Base-by-base conservation (phyloP, 768 basidiomycete species). In the Leccinum imitatum region DNA sequence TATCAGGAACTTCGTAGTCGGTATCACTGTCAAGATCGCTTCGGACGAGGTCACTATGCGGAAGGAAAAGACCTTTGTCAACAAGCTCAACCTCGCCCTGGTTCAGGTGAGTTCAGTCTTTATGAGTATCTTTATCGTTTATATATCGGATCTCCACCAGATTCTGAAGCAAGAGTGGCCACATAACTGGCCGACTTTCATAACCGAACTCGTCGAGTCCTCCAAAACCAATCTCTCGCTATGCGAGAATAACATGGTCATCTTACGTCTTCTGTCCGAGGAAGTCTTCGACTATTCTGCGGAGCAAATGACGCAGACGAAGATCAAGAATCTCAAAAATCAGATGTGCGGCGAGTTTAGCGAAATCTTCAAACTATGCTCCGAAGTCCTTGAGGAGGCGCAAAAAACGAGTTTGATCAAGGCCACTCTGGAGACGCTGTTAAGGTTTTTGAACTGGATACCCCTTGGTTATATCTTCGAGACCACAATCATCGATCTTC, bases 181-280 rank as follows among this genome's bases (percentile, higher is more conserved):
- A 25, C 93, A 97, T 73, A 95, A 97, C 70, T 99, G 97, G 97
- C 95, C 96, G 33, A 91, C 84, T 21, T 98, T 98, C 80, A 97
- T 98, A 68, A 87, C 91, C 11, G 95, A 98, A 75, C 91, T 98
- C 50, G 95, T 98, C 60, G 90, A 95, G 66, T 97, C 96, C 8
- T 98, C 96, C 48, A 96, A 96, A 76, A 93, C 93, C 47, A 98
- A 95, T 72, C 85, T 98, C 44, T 88, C 92, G 2, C 84, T 98
- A 31, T 98, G 97, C 82, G 97, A 99, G 79, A 99, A 99, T 83
- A 99, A 99, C 79, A 99, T 99, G 97, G 85, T 94, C 74, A 98
- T 99, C 72, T 82, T 98, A 67, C 92, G 93, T 70, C 82, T 99
- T 13, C 83, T 98, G n/a, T 96, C 94, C 0, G 97, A 99, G 71